phyloP scores from a whole-genome alignment of 208 protist genomes.

The Trypanosoma congolense region DNA sequence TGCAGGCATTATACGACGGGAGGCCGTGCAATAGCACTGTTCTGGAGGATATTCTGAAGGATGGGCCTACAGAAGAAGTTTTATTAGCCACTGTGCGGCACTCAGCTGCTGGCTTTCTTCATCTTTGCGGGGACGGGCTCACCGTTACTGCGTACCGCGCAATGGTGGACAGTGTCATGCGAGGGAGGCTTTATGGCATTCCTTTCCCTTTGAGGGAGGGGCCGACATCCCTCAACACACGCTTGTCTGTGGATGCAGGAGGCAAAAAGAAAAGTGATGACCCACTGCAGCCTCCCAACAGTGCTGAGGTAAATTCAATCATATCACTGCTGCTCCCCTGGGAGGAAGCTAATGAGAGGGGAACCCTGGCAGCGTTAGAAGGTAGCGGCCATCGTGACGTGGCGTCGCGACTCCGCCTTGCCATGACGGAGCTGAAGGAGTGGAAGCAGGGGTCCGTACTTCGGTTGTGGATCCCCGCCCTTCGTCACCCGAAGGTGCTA shows the following conservation, averaged over 20 bases:
- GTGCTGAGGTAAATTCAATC: neutral
- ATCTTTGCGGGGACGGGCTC: slow-evolving; percentile 12
- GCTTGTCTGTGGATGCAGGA: neutral
- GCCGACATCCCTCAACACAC: neutral
- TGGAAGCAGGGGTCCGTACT: slow-evolving; percentile 21
- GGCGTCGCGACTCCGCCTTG: slow-evolving; percentile 1
- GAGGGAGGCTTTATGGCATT: slow-evolving; percentile 11
- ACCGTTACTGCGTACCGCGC: slow-evolving; percentile 13
- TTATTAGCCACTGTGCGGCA: slow-evolving; percentile 9
- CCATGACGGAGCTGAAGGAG: neutral
- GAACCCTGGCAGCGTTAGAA: slow-evolving; percentile 2
- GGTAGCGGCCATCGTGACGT: neutral
- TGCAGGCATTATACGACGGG: neutral
- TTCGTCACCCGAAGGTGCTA: slow-evolving; percentile 41
- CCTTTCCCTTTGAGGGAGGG: neutral
- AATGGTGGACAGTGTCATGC: neutral
- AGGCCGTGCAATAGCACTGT: neutral
- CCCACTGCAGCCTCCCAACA: neutral
- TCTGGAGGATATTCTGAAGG: slow-evolving; percentile 13
- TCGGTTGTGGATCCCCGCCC: slow-evolving; percentile 58
- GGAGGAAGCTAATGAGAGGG: slow-evolving; percentile 12
- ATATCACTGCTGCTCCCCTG: slow-evolving; percentile 13
- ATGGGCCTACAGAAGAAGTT: neutral
- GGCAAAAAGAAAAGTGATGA: neutral
- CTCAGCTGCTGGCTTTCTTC: slow-evolving; percentile 13